Evolutionary conservation across 371 early-diverging fungal species (phyloP).

Genomic region (Mucor indicus): DNA sequence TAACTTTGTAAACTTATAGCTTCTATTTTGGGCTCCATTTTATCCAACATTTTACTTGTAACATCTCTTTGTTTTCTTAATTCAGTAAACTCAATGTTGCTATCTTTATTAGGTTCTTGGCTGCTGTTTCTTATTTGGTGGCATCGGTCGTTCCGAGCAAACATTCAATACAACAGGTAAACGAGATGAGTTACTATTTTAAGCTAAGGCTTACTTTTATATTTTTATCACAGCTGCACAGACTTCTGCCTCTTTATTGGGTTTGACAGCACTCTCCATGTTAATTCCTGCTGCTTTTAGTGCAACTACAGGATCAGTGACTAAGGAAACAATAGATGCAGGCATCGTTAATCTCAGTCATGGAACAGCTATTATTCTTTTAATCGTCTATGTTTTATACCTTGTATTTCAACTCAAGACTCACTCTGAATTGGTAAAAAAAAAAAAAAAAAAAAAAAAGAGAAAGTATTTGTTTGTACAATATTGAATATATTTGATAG

Average conservation of each 20-base stretch:
- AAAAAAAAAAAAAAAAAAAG: neutral
- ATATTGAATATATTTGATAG: conserved; percentile 8
- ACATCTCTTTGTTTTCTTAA: neutral
- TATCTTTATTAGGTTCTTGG: conserved; percentile 47
- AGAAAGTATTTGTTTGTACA: neutral
- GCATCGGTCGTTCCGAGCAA: conserved; percentile 65
- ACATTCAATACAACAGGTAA: conserved; percentile 68
- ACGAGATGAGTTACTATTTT: neutral
- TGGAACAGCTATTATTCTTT: conserved; percentile 70
- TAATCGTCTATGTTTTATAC: conserved; percentile 71
- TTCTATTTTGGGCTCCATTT: conserved; percentile 81
- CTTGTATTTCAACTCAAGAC: conserved; percentile 79
- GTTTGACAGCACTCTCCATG: conserved; percentile 70
- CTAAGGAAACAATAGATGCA: conserved; percentile 25
- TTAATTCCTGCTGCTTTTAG: conserved; percentile 80
- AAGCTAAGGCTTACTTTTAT: neutral
- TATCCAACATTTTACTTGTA: conserved; percentile 79
- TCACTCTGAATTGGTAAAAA: conserved; percentile 58
- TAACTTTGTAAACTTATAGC: conserved; percentile 31
- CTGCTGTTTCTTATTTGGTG: conserved; percentile 81
- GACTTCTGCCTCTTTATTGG: conserved; percentile 73
- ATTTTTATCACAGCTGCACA: conserved; percentile 58
- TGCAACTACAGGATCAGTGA: conserved; percentile 28
- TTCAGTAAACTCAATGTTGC: neutral
- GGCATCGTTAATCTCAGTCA: conserved; percentile 63